Base-by-base conservation (phyloP, 1,139 yeast species). In the Ogataea hybrid region DNA sequence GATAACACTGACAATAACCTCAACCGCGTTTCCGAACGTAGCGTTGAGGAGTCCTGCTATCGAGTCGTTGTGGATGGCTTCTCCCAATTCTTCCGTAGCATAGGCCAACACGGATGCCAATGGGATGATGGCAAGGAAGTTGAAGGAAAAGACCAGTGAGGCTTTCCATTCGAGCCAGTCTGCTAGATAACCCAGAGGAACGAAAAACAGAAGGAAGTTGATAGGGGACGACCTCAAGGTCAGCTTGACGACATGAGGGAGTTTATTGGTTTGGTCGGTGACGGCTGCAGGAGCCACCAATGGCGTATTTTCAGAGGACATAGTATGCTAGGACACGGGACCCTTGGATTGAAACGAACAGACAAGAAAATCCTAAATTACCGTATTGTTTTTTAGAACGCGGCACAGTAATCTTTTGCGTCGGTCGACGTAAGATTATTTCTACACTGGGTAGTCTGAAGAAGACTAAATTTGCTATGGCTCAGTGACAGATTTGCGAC, bases 11-110 rank as follows among this genome's bases (percentile, higher is more conserved):
- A 92, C 97, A 63, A 92, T 92, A 52, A 94, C 79, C 67, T 92
- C 98, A 22, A 69, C 87, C 6, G 96, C 97, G 64, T 92, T 92
- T 47, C 98, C 98, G 62, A 92, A 86, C 8, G 97, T 90, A 3
- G 97, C 97, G 67, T 92, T 92, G 57, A 92, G 71, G 51, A 92
- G 72, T 0, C 97, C 97, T 15, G 97, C 97, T 22, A 90, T 55
- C 7, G 97, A 89, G 57, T 87, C 65, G 32, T 97, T 97, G 37
- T 58, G 56, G 18, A 88, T 89, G 52, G 84, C 81, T 46, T 79
- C 87, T 30, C 96, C 80, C 48, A 92, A 72, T 59, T 89, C 95
- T 62, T 92, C 98, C 2, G 99, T 92, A 14, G 97, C 95, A 67
- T 73, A 89, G 0, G 96, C 92, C 46, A 90, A 71, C 25, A 88